Base-by-base conservation (phyloP, 257 asterid species). In the Solanum pimpinellifolium region DNA sequence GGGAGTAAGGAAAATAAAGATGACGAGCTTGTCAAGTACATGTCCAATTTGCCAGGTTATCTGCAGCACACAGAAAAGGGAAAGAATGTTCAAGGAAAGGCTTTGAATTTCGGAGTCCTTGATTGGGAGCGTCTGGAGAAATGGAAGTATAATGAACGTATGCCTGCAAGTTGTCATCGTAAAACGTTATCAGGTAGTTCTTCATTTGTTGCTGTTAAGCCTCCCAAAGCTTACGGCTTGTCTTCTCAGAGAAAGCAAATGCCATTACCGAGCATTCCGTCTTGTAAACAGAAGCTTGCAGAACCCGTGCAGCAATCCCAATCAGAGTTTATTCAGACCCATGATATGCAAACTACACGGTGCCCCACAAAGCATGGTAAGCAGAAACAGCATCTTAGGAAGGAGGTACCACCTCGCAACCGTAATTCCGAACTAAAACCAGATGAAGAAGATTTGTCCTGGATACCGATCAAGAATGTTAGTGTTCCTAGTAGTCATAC, bases 61-160 rank as follows among this genome's bases (percentile, higher is more conserved):
- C 98, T 97, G 88, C 98, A 92, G 90, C 93, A 87, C 81, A 90
- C 88, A 10, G 97, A 94, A 88, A 93, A 90, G 88, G 95, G 91
- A 80, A 92, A 89, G 31, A 94, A 90, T 82, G 52, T 92, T 86
- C 98, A 95, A 87, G 99, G 90, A 59, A 94, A 93, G 91, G 99
- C 98, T 52, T 92, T 97, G 72, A 97, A 92, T 91, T 93, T 96
- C 69, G 99, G 99, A 82, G 99, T 97, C 90, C 97, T 97, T 60
- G 99, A 96, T 85, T 97, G 98, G 98, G 93, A 92, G 89, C 92
- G 92, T 60, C 90, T 97, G 87, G 99, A 96, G 87, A 95, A 93
- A 86, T 97, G 98, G 98, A 95, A 94, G 92, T 92, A 94, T 83
- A 92, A 88, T 4, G 98, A 97, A 42, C 96, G 91, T 47, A 91